Conservation (phyloP, 192 early-diverging fungal species). For the Podila minutissima region DNA sequence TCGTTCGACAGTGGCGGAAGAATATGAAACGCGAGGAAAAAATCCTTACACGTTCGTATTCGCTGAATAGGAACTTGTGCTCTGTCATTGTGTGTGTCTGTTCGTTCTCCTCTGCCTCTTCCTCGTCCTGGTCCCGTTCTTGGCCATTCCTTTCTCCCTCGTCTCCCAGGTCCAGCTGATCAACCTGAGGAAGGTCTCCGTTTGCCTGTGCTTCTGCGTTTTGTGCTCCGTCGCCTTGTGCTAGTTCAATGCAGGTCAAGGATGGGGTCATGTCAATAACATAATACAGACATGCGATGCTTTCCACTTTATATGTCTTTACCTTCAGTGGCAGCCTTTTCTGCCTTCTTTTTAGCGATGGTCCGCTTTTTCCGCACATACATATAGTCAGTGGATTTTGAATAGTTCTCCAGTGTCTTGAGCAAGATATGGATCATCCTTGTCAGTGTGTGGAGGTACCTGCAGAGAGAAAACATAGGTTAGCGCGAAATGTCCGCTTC, state of each 20-base stretch:
- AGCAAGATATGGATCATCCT: slow-evolving; percentile 68
- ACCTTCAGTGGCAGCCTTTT: neutral
- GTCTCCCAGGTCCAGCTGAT: neutral
- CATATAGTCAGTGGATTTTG: slow-evolving; percentile 60
- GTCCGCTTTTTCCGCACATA: slow-evolving; percentile 55
- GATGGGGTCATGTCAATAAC: neutral
- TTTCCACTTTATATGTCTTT: no score
- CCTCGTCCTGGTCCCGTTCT: slow-evolving; percentile 6
- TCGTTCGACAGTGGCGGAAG: slow-evolving; percentile 9
- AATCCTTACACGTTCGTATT: slow-evolving; percentile 59
- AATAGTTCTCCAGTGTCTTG: slow-evolving; percentile 69
- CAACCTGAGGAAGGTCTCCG: neutral
- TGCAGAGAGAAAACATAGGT: slow-evolving; percentile 11
- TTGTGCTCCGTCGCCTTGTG: neutral
- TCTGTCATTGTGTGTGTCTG: slow-evolving; percentile 29
- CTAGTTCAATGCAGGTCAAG: neutral
- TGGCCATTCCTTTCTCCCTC: neutral
- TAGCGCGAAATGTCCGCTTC: no score
- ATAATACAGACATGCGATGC: no score
- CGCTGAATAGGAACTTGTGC: slow-evolving; percentile 54
- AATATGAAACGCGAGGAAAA: neutral
- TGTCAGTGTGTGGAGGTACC: slow-evolving; percentile 66
- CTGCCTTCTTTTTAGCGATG: slow-evolving; percentile 31
- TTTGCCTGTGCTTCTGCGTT: neutral
- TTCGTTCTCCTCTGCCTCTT: slow-evolving; percentile 37